Evolutionary conservation across 352 stramenopile species (phyloP).

Genomic region (Pythium phragmiticola): DNA sequence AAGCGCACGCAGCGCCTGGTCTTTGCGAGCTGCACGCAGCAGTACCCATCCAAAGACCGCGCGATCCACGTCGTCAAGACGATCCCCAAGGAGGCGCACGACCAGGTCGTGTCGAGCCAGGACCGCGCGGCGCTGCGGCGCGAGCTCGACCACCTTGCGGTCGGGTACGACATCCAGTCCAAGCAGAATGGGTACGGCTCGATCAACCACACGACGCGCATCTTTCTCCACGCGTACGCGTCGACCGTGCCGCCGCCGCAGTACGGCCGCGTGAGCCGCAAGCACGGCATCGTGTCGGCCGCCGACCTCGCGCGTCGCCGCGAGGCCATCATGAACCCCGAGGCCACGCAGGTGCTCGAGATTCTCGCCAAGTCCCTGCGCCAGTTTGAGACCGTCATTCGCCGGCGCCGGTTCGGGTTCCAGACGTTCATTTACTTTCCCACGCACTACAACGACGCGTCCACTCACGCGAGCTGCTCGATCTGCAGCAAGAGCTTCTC

Average conservation of each 20-base stretch:
- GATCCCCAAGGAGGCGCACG: constrained; percentile 49
- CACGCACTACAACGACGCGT: constrained; percentile 19
- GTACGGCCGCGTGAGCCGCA: constrained; percentile 34
- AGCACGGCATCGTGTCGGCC: constrained; percentile 26
- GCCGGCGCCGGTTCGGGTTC: constrained; percentile 63
- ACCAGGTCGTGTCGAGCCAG: constrained; percentile 44
- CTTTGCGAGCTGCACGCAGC: constrained; percentile 47
- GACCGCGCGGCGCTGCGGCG: constrained; percentile 54
- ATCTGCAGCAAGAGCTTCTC: constrained; percentile 53
- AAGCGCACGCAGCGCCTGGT: constrained; percentile 55
- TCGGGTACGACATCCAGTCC: constrained; percentile 59
- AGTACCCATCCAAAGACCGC: constrained; percentile 42
- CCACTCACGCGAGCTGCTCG: constrained; percentile 40
- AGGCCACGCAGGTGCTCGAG: constrained; percentile 40
- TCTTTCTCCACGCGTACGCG: constrained; percentile 63
- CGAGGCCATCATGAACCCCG: constrained; percentile 45
- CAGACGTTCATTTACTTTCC: constrained; percentile 71
- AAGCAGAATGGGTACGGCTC: constrained; percentile 29
- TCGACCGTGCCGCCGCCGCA: constrained; percentile 34
- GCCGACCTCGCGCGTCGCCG: constrained; percentile 35
- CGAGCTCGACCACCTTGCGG: constrained; percentile 53
- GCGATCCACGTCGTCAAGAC: constrained; percentile 68
- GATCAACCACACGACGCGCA: constrained; percentile 38
- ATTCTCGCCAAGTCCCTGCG: constrained; percentile 47
- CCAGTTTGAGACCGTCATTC: constrained; percentile 58